phyloP scores from a whole-genome alignment of 2,329 filamentous ascomycete genomes.

The Aspergillus jensenii region DNA sequence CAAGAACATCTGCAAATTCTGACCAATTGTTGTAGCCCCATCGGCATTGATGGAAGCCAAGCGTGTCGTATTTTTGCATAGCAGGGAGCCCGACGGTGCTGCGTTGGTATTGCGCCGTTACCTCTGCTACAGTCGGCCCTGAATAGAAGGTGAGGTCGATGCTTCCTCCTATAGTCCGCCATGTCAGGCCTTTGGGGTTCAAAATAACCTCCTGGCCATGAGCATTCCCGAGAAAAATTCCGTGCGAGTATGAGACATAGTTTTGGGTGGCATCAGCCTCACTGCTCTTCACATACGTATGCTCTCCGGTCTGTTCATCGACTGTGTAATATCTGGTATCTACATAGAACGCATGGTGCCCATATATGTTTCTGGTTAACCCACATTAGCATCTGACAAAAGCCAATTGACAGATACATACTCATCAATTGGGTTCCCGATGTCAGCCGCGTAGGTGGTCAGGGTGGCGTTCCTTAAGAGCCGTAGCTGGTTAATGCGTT shows the following conservation, averaged over 20 bases:
- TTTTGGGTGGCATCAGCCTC: conserved; percentile 52
- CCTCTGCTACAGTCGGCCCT: conserved; percentile 66
- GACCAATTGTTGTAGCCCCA: conserved; percentile 80
- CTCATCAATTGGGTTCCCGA: conserved; percentile 55
- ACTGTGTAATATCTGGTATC: conserved; percentile 74
- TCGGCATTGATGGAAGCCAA: conserved; percentile 80
- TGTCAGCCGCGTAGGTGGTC: conserved; percentile 68
- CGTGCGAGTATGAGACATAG: conserved; percentile 70
- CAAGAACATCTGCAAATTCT: conserved; percentile 58
- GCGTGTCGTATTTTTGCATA: conserved; percentile 78
- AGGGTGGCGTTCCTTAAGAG: conserved; percentile 72
- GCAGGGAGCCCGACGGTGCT: conserved; percentile 69
- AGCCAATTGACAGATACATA: conserved; percentile 20
- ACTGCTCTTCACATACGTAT: conserved; percentile 55
- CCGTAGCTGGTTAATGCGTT: conserved; percentile 68
- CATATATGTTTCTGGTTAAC: conserved; percentile 65
- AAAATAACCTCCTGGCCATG: conserved; percentile 74
- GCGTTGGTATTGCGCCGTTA: conserved; percentile 69
- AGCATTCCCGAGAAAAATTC: conserved; percentile 73
- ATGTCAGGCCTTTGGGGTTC: conserved; percentile 64
- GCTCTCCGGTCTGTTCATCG: conserved; percentile 45
- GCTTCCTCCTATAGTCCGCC: conserved; percentile 71
- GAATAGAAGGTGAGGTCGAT: conserved; percentile 79
- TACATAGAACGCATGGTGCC: conserved; percentile 74
- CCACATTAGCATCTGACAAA: not conserved